These are phyloP conservation scores for Microcos paniculata DNA, from an alignment of 345 rosid species.

Conservation along the genomic window DNA sequence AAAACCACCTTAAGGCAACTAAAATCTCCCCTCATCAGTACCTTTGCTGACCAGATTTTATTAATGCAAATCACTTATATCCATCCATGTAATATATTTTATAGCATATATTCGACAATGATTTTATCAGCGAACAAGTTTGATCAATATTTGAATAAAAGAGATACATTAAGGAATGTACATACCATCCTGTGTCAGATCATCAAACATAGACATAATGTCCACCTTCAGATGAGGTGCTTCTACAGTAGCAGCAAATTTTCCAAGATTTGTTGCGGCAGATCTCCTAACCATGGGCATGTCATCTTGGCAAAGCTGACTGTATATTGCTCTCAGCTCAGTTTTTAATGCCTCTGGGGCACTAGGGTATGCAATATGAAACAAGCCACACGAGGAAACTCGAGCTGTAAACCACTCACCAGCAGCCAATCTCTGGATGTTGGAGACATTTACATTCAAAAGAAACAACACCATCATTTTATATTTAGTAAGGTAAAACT, in stretches of 20 bases:
- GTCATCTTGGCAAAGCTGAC: constrained; percentile 80
- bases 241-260: constrained; percentile 79
- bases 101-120: background rate
- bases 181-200: constrained; percentile 77
- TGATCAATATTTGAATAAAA: background rate
- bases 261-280: constrained; percentile 77
- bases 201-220: constrained; percentile 74
- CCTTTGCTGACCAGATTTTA: background rate
- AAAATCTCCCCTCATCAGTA: background rate
- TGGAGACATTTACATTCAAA: background rate
- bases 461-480: background rate
- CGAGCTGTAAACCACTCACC: constrained; percentile 92
- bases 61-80: background rate
- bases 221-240: constrained; percentile 64
- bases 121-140: background rate
- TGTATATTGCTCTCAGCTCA: constrained; percentile 59
- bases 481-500: too few relatives aligned
- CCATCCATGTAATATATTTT: background rate
- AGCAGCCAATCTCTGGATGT: constrained; percentile 60
- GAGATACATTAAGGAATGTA: background rate
- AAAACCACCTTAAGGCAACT: background rate
- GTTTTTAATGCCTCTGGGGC: constrained; percentile 55
- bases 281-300: constrained; percentile 94
- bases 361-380: constrained; percentile 79
- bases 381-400: constrained; percentile 76